Percentiles rank a stretch among this genome's conserved stretches.
These are phyloP conservation scores for Rhizomucor miehei DNA, from an alignment of 371 early-diverging fungal species.

Conservation along the genomic window DNA sequence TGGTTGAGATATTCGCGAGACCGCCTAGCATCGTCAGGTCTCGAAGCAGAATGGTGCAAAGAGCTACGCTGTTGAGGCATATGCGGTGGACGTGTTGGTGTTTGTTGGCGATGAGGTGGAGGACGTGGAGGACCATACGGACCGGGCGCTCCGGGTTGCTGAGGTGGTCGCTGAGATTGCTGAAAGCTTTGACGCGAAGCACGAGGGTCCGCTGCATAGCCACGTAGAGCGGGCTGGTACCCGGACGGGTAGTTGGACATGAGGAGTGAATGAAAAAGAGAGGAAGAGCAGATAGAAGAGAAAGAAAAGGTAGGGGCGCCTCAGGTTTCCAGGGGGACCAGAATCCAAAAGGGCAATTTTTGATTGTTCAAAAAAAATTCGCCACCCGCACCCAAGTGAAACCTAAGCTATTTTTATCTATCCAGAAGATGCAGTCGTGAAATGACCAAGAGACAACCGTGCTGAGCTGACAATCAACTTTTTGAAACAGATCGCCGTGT, in stretches of 20 bases:
- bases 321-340: background rate
- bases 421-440: no score
- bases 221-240: slow-evolving; percentile 13
- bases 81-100: background rate
- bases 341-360: no score
- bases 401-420: background rate
- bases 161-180: background rate
- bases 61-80: background rate
- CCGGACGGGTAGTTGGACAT: slow-evolving; percentile 15
- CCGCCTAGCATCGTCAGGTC: slow-evolving; percentile 28
- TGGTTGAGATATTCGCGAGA: slow-evolving; percentile 20
- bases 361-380: background rate
- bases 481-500: no score
- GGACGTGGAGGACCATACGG: slow-evolving; percentile 1
- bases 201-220: background rate
- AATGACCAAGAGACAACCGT: no score
- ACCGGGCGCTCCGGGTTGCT: background rate
- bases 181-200: slow-evolving; percentile 1
- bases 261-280: background rate
- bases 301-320: background rate
- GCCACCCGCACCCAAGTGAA: background rate
- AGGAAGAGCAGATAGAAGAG: background rate
- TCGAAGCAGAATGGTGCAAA: slow-evolving; percentile 1
- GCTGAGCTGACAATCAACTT: no score
- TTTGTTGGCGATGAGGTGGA: slow-evolving; percentile 7